A percentile compares a stretch with the other conserved stretches of the same genome.
These are phyloP conservation scores for Clathrospora elynae DNA, from an alignment of 2,329 filamentous ascomycete species.

Conservation along the genomic window DNA sequence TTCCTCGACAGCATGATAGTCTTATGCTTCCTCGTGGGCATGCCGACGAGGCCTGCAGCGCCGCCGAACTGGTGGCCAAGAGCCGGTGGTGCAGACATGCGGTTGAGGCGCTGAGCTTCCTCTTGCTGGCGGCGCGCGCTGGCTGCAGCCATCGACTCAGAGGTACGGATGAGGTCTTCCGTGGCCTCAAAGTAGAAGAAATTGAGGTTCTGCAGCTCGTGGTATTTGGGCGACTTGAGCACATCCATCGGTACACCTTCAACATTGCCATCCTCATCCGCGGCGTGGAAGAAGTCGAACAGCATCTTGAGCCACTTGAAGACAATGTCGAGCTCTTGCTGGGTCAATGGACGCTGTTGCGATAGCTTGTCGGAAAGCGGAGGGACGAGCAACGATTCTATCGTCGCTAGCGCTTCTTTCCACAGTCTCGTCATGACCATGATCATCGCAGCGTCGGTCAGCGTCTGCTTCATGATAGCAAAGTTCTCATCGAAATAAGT, in stretches of 20 bases:
- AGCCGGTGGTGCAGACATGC: slow-evolving; percentile 69
- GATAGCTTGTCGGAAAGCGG: slow-evolving; percentile 95
- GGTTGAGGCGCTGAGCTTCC: slow-evolving; percentile 60
- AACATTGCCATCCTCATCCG: slow-evolving; percentile 83
- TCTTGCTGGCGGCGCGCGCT: slow-evolving; percentile 79
- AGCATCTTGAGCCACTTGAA: slow-evolving; percentile 92
- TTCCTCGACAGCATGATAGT: slow-evolving; percentile 91
- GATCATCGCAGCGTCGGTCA: slow-evolving; percentile 95
- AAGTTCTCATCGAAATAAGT: slow-evolving; percentile 98
- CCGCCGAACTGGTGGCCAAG: slow-evolving; percentile 59
- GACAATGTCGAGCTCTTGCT: slow-evolving; percentile 90
- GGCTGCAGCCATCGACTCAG: slow-evolving; percentile 90
- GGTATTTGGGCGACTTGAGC: slow-evolving; percentile 96
- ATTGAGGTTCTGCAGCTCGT: slow-evolving; percentile 92
- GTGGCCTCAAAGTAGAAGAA: slow-evolving; percentile 98
- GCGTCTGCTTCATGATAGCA: slow-evolving; percentile 95
- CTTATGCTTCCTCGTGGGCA: slow-evolving; percentile 57
- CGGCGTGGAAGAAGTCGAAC: slow-evolving; percentile 92
- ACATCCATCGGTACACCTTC: slow-evolving; percentile 89
- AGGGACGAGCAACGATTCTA: slow-evolving; percentile 87
- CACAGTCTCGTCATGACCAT: slow-evolving; percentile 97
- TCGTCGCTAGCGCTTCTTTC: slow-evolving; percentile 94
- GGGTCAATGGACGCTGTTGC: slow-evolving; percentile 77
- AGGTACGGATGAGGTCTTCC: slow-evolving; percentile 90
- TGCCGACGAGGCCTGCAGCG: slow-evolving; percentile 65